Evolutionary conservation across 345 rosid genomes (phyloP), one percentile per base, ranked within the genome.

Genomic region (Microcos paniculata): DNA sequence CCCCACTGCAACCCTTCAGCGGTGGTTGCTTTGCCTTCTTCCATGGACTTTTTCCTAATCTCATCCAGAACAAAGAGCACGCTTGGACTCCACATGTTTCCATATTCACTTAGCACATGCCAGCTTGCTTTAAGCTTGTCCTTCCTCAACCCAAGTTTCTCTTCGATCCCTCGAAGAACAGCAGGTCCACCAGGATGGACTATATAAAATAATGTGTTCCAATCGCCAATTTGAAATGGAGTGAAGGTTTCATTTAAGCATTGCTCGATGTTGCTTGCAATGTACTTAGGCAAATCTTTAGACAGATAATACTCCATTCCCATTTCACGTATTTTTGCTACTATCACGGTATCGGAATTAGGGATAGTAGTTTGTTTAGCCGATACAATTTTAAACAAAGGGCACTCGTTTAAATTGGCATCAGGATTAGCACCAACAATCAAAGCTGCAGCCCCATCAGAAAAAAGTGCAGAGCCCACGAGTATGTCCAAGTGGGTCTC

Each of bases 141-240:
- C 5, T 61, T 83, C 51, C 80, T 80, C 7, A 91, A 86, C 4
- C 85, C 88, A 5, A 91, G 80, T 71, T 87, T 87, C 1, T 53
- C 51, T 85, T 91, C 94, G 1, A 92, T 89, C 62, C 84, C 88
- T 79, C 87, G 90, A 0, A 89, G 82, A 53, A 92, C 86, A 15
- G 94, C 91, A 0, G 92, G 90, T 3, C 97, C 97, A 2, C 97
- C 96, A 0, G 96, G 94, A 77, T 92, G 97, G 0, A 91, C 94
- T 40, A 91, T 75, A 92, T 96, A 92, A 74, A 92, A 92, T 46
- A 92, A 49, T 3, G 90, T 88, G 82, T 92, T 89, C 95, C 94
- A 92, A 72, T 90, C 92, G 13, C 62, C 81, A 30, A 92, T 88
- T 15, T 95, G 95, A 2, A 92, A 6, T 0, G 93, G 95, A 19